Base-by-base conservation (phyloP, 768 basidiomycete species). In the Pleurotus djamor region DNA sequence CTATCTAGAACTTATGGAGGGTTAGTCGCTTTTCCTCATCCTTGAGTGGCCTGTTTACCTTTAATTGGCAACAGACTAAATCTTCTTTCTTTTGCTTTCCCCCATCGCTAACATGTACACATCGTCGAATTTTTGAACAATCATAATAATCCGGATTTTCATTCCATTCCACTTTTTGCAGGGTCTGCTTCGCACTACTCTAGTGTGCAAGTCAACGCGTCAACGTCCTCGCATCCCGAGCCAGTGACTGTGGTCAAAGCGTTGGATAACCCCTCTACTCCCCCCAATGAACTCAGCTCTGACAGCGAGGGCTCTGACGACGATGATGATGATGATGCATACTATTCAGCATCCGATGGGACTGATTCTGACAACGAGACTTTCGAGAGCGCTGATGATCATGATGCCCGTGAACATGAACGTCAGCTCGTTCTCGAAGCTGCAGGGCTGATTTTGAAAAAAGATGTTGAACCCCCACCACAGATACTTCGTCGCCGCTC, bases 381-480 rank as follows among this genome's bases (percentile, higher is more conserved):
- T 3, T 81, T 74, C 9, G 80, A 80, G 62, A 79, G 79, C 34
- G 77, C 76, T 43, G 81, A 78, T 45, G 84, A 87, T 56, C 76
- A 75, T 9, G 79, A 79, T 54, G 82, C 84, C 14, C 83, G 92
- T 34, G 92, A 87, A 59, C 73, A 81, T 14, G 94, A 96, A 68
- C 79, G 92, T 17, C 85, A 85, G 64, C 81, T 88, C 16, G 92
- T 97, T 5, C 76, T 98, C n/a, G 86, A 92, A 67, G 91, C 92
- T 0, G 94, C 94, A 0, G 96, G 96, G 2, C 75, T 97, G 28
- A 85, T 93, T 58, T 80, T 96, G 48, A 86, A 88, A 63, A 73
- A 81, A 38, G 84, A 86, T 59, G 78, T 80, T 13, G 78, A 78
- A 45, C 77, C 82, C 1, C 85, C 80, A 2, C 77, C 73, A 7